Percentiles rank a stretch among this genome's conserved stretches.
These are phyloP conservation scores for Eremomyces bilateralis DNA, from an alignment of 495 filamentous ascomycete genomes.

Conservation along the genomic window DNA sequence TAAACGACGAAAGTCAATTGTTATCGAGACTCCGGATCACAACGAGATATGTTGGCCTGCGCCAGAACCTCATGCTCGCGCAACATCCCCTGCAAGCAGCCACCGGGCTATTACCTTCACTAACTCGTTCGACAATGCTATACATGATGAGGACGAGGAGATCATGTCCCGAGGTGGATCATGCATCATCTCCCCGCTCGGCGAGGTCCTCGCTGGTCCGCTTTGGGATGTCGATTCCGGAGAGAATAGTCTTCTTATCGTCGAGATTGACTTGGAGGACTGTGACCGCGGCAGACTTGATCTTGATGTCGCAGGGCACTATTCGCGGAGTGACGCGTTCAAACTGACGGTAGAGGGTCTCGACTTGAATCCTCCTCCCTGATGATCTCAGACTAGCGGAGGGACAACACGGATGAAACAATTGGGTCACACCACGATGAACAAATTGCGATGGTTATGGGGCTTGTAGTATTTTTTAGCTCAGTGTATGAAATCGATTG, in stretches of 20 bases:
- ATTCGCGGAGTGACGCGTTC: conserved; percentile 68
- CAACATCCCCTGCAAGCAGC: neutral
- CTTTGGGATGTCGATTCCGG: conserved; percentile 61
- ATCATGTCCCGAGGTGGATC: conserved; percentile 56
- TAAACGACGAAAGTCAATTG: neutral
- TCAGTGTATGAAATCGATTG: too few relatives aligned
- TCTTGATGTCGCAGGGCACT: conserved; percentile 54
- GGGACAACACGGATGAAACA: too few relatives aligned
- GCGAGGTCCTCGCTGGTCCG: conserved; percentile 56
- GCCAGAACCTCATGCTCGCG: neutral
- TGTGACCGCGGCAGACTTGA: conserved; percentile 39
- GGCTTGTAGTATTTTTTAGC: too few relatives aligned
- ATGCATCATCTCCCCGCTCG: conserved; percentile 58
- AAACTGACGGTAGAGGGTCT: conserved; percentile 53
- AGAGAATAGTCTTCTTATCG: conserved; percentile 20
- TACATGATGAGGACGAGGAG: conserved; percentile 13
- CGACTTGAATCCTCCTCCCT: conserved; percentile 54
- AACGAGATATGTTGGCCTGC: conserved; percentile 1
- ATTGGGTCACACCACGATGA: too few relatives aligned
- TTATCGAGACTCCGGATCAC: conserved; percentile 1
- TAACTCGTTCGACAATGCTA: neutral
- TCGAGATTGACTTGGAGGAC: conserved; percentile 39
- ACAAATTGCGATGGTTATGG: too few relatives aligned
- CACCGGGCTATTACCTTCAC: neutral
- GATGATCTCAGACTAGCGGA: too few relatives aligned